Conservation (phyloP, 305 asterid genomes). For the Fraxinus sp. region DNA sequence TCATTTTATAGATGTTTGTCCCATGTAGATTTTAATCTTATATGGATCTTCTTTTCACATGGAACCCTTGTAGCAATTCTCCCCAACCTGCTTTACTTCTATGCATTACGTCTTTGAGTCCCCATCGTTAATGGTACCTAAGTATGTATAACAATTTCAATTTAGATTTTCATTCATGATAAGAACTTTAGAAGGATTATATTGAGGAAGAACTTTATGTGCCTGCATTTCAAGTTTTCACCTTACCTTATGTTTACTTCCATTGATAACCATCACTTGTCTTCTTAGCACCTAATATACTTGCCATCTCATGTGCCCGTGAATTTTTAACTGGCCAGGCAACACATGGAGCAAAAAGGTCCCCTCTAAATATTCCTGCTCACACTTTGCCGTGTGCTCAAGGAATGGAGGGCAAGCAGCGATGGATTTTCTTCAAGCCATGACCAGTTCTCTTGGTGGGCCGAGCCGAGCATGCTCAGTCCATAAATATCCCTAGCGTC, state of each 20-base stretch:
- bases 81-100: neutral
- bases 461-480: too few species aligned
- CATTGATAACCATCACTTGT: neutral
- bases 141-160: neutral
- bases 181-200: neutral
- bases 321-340: constrained; percentile 4
- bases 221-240: neutral
- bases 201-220: neutral
- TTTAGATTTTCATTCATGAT: neutral
- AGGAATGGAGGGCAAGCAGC: neutral
- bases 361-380: neutral
- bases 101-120: neutral
- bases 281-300: neutral
- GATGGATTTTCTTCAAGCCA: too few species aligned
- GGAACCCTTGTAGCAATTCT: neutral
- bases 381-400: neutral
- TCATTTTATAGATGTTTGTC: neutral
- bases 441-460: too few species aligned
- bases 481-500: too few species aligned
- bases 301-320: neutral
- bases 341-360: neutral
- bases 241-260: neutral
- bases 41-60: neutral
- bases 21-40: neutral
- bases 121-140: neutral